Evolutionary conservation across 1,284 basidiomycete species (phyloP), one percentile per base, ranked within the genome.

Genomic region (Cutaneotrichosporon sp.): DNA sequence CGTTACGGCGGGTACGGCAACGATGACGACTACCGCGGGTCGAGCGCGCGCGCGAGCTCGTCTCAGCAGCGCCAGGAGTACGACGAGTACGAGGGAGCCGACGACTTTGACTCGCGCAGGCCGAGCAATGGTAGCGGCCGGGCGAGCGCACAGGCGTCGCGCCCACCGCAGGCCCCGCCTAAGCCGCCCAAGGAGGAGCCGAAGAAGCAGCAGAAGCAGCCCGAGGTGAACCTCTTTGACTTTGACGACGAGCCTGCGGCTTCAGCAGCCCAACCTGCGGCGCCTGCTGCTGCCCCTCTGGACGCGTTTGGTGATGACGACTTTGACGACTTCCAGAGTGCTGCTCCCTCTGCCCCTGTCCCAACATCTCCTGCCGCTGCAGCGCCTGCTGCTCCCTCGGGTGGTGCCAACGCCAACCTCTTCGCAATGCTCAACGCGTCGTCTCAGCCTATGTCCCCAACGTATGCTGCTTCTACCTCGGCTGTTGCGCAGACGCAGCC

Each of bases 51-150:
- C 50, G 49, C 47, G 1, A 36, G 55, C 38, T 56, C 57, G 16
- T 52, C 57, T 21, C 26, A 42, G 38, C n/a, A 46, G n/a, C 62
- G 63, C 56, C 60, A 58, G 34, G 71, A 72, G 34, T 79, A 72
- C 47, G 95, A 98, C 72, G 96, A 97, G 79, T 99, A 99, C 78
- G 91, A 97, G 72, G 97, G 96, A 5, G 96, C 97, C 1, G 97
- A 97, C 62, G 92, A 94, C 76, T 97, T 98, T 69, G 85, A 87
- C 47, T 76, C 76, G 36, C 63, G 64, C 61, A 81, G 73, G 16
- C 59, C 67, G 1, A 36, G 67, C 6, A 62, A 68, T 22, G 61
- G 63, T 26, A 16, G 58, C 66, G 22, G 52, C 46, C 53, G 57
- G 16, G 36, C 38, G 10, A 51, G 57, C 51, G 16, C 32, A 5